phyloP scores from a whole-genome alignment of 1,139 yeast species.

The Debaryomyces coudertii region DNA sequence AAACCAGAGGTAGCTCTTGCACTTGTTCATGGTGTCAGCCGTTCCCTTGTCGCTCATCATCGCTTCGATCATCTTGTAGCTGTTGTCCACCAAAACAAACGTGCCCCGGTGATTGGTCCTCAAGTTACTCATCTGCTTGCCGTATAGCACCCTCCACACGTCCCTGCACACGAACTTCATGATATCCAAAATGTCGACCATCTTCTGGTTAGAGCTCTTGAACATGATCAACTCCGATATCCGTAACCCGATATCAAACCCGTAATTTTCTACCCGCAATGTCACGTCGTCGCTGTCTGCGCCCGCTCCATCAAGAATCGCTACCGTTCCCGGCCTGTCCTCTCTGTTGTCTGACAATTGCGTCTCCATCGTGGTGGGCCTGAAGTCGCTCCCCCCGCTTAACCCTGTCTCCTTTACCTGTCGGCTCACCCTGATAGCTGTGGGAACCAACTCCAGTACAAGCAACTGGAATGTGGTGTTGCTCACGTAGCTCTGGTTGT shows the following conservation, averaged over 20 bases:
- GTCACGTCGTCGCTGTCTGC: conserved; percentile 56
- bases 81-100: conserved; percentile 73
- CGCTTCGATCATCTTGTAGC: conserved; percentile 56
- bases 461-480: conserved; percentile 59
- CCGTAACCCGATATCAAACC: conserved; percentile 74
- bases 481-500: conserved; percentile 39
- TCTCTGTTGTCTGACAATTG: conserved; percentile 26
- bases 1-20: conserved; percentile 66
- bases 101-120: conserved; percentile 91
- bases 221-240: conserved; percentile 73
- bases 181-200: conserved; percentile 69
- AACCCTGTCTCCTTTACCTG: conserved; percentile 28
- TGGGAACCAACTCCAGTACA: conserved; percentile 75
- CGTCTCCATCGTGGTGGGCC: conserved; percentile 24
- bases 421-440: conserved; percentile 56
- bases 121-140: conserved; percentile 88
- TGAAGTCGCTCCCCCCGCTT: conserved; percentile 7
- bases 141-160: conserved; percentile 78
- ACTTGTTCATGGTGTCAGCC: conserved; percentile 50
- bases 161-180: conserved; percentile 94
- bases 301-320: conserved; percentile 37
- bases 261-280: conserved; percentile 66
- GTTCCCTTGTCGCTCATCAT: conserved; percentile 57
- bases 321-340: conserved; percentile 49
- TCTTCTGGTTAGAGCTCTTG: conserved; percentile 45